Conservation (phyloP, 169 alveolate genomes). For the Babesia gibsoni region DNA sequence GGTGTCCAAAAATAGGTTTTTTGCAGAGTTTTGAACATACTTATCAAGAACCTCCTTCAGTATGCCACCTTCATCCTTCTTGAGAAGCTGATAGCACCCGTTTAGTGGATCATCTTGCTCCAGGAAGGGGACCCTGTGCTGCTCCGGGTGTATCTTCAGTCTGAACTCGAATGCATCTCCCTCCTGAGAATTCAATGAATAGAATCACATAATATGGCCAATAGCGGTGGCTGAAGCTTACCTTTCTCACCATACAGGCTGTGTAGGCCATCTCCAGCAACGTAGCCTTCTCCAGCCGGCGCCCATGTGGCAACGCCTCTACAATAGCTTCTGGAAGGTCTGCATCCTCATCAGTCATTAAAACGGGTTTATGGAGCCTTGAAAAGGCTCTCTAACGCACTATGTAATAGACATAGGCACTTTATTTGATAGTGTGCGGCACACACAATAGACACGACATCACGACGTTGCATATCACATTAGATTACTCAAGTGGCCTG, state of each 20-base stretch:
- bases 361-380: neutral
- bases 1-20: neutral
- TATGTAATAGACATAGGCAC: too few species aligned
- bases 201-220: neutral
- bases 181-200: slow-evolving; percentile 8
- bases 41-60: neutral
- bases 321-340: neutral
- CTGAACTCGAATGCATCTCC: slow-evolving; percentile 52
- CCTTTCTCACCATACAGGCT: slow-evolving; percentile 35
- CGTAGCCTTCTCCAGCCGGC: slow-evolving; percentile 10
- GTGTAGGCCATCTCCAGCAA: slow-evolving; percentile 44
- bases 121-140: slow-evolving; percentile 37
- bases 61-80: neutral
- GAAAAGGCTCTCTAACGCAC: neutral
- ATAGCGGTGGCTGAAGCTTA: neutral
- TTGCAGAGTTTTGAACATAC: neutral
- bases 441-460: neutral
- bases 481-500: too few species aligned
- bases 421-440: neutral
- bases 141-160: slow-evolving; percentile 33
- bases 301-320: slow-evolving; percentile 17
- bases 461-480: neutral
- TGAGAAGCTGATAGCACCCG: slow-evolving; percentile 16
- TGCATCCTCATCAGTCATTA: neutral
- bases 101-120: slow-evolving; percentile 33